Evolutionary conservation across 768 basidiomycete species (phyloP).

Genomic region (Clavulina sp.): DNA sequence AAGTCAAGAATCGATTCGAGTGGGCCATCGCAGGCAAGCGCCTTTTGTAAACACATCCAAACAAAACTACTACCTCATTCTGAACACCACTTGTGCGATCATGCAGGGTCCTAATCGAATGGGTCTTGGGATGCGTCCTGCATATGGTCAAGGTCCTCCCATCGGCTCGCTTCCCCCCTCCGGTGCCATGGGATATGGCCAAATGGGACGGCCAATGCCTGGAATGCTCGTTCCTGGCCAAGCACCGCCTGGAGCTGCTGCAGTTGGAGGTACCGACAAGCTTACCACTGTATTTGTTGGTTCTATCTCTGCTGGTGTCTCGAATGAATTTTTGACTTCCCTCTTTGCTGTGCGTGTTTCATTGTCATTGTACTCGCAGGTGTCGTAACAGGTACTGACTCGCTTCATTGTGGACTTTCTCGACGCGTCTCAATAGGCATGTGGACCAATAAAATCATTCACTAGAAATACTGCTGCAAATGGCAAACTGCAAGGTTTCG

Average conservation of each 20-base stretch:
- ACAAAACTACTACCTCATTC: too few relatives aligned
- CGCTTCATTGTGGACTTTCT: not conserved
- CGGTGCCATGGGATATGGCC: slow-evolving; percentile 30
- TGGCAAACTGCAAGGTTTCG: slow-evolving; percentile 90
- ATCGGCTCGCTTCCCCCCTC: slow-evolving; percentile 81
- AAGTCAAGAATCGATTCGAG: too few relatives aligned
- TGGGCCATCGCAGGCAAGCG: too few relatives aligned
- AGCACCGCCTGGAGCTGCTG: slow-evolving; percentile 37
- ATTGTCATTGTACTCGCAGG: too few relatives aligned
- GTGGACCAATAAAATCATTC: slow-evolving; percentile 76
- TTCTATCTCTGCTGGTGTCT: slow-evolving; percentile 85
- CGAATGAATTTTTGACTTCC: slow-evolving; percentile 60
- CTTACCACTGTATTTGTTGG: slow-evolving; percentile 66
- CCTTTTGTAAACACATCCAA: too few relatives aligned
- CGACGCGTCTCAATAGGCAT: slow-evolving; percentile 37
- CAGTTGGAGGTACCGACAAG: slow-evolving; percentile 52
- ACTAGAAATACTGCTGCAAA: slow-evolving; percentile 85
- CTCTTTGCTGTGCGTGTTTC: slow-evolving; percentile 54
- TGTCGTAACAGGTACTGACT: too few relatives aligned
- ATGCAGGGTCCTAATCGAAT: slow-evolving; percentile 38
- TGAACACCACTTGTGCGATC: too few relatives aligned
- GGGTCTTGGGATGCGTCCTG: slow-evolving; percentile 78
- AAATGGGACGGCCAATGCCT: too few relatives aligned
- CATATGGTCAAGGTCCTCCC: slow-evolving; percentile 83
- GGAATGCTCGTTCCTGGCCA: too few relatives aligned